phyloP scores from a whole-genome alignment of 345 rosid species.

The Eucalyptus sp. region DNA sequence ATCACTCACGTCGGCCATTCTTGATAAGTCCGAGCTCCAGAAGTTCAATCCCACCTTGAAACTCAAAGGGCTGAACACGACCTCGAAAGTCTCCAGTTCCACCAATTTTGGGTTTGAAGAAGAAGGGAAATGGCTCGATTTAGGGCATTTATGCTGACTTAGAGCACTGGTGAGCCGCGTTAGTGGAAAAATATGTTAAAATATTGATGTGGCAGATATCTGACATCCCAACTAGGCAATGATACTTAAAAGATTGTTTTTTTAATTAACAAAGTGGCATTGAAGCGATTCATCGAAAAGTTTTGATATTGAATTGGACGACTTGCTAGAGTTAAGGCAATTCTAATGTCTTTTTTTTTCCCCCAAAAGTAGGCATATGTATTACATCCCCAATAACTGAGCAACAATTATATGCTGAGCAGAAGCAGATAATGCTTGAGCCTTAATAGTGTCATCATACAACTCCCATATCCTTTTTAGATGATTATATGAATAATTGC shows the following conservation, averaged over 20 bases:
- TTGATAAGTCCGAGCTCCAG: neutral
- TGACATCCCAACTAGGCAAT: too few species aligned
- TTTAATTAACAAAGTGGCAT: neutral
- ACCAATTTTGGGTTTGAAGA: neutral
- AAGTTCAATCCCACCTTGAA: neutral
- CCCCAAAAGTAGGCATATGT: neutral
- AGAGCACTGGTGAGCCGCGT: neutral
- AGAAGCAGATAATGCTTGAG: neutral
- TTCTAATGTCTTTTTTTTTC: neutral
- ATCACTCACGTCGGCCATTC: neutral
- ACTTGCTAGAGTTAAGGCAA: neutral
- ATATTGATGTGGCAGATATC: neutral
- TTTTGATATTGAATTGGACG: rapidly evolving
- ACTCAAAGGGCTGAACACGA: neutral
- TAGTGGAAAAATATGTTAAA: too few species aligned
- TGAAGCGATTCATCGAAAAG: rapidly evolving
- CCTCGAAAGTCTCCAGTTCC: neutral
- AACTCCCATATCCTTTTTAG: neutral
- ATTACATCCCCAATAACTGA: neutral
- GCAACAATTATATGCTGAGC: neutral
- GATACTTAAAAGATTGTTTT: neutral
- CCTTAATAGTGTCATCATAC: neutral
- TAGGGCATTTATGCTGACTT: neutral
- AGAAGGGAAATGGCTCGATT: neutral
- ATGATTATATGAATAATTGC: neutral